Evolutionary conservation across 2,329 filamentous ascomycete genomes (phyloP), one percentile per base, ranked within the genome.

Genomic region (Aspergillus luchuensis): DNA sequence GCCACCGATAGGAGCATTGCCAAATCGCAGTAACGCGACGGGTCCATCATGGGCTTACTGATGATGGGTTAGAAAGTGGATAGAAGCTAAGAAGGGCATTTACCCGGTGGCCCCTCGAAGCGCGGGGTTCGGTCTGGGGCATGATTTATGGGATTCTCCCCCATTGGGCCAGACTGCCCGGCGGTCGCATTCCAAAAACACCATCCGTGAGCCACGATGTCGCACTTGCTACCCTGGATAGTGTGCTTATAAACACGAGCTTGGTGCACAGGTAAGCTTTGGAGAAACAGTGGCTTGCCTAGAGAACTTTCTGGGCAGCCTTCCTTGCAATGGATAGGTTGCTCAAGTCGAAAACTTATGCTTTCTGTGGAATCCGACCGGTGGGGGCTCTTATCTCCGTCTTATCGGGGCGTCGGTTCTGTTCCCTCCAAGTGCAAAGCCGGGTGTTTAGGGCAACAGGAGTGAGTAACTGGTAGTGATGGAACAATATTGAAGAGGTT

Each of bases 101-200:
- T 56, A 56, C 28, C 53, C 53, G 53, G 52, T 8, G 52, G 38
- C 23, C 36, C 36, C 52, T 41, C 50, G 3, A 1, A 21, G 33
- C 53, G 53, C 39, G 53, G 53, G 47, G 47, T 50, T 50, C 21
- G 45, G 23, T 49, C 45, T 49, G 45, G 45, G 45, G 45, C 45
- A 5, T 15, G n/a, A 30, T 28, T 28, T 28, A 28, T 28, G 25
- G 25, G 25, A 15, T 36, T 36, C 11, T 13, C 11, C 47, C 47
- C 25, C 15, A 50, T 30, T 30, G 47, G 47, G 19, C 19, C 41
- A 45, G 41, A 45, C 41, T 13, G 10, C 17, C 41, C 19, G 41
- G 10, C 41, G 41, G 41, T 45, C 41, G 41, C 41, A 45, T 23
- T 45, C 21, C 41, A 21, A 19, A 19, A 19, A 19, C 10, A 30